These are phyloP conservation scores for Platanthera guangdongensis DNA, from an alignment of 106 monocot genomes.

Conservation along the genomic window DNA sequence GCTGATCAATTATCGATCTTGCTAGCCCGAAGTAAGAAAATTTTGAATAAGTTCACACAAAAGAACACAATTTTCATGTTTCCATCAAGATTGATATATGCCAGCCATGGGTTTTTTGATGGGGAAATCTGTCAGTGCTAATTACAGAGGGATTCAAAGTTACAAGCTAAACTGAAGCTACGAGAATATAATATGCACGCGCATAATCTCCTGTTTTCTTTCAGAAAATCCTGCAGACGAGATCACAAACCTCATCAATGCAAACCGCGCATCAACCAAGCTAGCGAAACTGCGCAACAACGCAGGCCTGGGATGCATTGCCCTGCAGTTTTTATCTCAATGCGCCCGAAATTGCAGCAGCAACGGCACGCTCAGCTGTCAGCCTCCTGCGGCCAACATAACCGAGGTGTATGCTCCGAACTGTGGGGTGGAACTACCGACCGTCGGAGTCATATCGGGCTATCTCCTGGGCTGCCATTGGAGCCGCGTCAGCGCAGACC, in stretches of 20 bases:
- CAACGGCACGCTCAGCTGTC: constrained; percentile 39
- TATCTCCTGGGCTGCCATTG: constrained; percentile 40
- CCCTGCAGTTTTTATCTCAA: constrained; percentile 59
- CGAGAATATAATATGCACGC: too few relatives aligned
- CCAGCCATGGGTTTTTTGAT: too few relatives aligned
- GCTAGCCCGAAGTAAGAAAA: too few relatives aligned
- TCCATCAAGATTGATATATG: too few relatives aligned
- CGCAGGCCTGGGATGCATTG: constrained; percentile 79
- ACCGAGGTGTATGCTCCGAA: constrained; percentile 82
- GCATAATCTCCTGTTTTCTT: background rate
- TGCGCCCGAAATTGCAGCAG: constrained; percentile 50
- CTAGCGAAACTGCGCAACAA: constrained; percentile 43
- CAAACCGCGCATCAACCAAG: constrained; percentile 54
- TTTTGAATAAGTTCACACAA: too few relatives aligned
- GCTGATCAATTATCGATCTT: too few relatives aligned
- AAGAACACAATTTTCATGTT: too few relatives aligned
- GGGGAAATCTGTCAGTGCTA: too few relatives aligned
- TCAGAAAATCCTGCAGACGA: constrained; percentile 58
- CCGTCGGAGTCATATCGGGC: constrained; percentile 42
- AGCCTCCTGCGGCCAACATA: constrained; percentile 45
- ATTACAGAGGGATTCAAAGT: too few relatives aligned
- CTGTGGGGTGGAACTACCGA: constrained; percentile 75
- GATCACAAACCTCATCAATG: constrained; percentile 45
- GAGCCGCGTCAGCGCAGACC: constrained; percentile 25
- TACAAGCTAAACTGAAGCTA: too few relatives aligned